phyloP scores from a whole-genome alignment of 1,284 basidiomycete species.

The Fomes fomentarius region DNA sequence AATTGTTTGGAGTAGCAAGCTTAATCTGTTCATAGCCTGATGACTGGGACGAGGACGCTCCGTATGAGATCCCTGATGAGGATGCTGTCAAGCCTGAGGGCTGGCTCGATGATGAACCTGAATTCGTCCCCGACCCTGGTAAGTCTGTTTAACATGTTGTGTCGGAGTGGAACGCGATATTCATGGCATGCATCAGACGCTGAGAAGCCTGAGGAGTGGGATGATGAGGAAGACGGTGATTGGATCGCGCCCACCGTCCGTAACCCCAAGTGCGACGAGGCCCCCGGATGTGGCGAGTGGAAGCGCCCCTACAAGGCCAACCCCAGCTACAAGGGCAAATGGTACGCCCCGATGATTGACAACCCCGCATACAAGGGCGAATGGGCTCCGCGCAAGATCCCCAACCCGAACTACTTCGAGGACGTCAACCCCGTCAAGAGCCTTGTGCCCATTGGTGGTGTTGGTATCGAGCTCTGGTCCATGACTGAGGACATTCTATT shows the following conservation, averaged over 20 bases:
- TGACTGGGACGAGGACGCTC: constrained; percentile 97
- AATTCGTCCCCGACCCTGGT: constrained; percentile 87
- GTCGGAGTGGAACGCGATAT: not conserved
- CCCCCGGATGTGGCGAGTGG: constrained; percentile 95
- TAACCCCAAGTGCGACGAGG: constrained; percentile 90
- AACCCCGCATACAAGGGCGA: constrained; percentile 98
- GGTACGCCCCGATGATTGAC: constrained; percentile 91
- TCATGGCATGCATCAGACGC: constrained; percentile 56
- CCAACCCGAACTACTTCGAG: constrained; percentile 93
- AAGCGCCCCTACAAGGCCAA: constrained; percentile 87
- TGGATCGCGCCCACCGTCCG: constrained; percentile 90
- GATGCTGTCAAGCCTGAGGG: constrained; percentile 91
- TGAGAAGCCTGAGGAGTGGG: constrained; percentile 99
- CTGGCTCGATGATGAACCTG: constrained; percentile 93
- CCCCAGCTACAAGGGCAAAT: constrained; percentile 95
- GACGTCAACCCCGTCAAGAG: constrained; percentile 84
- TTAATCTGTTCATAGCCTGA: constrained; percentile 57
- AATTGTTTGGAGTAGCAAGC: constrained; percentile 3
- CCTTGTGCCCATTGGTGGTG: constrained; percentile 87
- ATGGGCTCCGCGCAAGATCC: constrained; percentile 91
- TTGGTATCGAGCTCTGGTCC: constrained; percentile 98
- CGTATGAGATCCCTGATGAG: constrained; percentile 87
- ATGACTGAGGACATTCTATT: constrained; percentile 98
- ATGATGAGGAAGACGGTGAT: constrained; percentile 99
- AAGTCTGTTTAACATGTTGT: constrained; percentile 19